A percentile compares a stretch with the other conserved stretches of the same genome.
phyloP scores from a whole-genome alignment of 164 flowering plant species.

The Stephania japonica region DNA sequence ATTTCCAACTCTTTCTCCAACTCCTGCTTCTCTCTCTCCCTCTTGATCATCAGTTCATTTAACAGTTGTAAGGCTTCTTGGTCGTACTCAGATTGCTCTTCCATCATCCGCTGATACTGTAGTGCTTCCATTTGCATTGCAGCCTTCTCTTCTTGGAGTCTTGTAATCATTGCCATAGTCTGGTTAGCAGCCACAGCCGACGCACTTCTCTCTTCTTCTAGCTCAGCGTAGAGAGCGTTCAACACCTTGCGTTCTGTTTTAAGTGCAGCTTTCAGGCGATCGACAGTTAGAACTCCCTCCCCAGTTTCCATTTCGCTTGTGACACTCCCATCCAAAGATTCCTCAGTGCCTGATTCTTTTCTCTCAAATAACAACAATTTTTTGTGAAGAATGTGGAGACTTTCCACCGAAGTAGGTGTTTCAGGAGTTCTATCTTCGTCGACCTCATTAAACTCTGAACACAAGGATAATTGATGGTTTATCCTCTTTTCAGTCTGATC shows the following conservation, averaged over 20 bases:
- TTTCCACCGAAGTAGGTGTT: conserved; percentile 45
- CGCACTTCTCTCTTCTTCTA: conserved; percentile 92
- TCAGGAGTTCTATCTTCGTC: conserved; percentile 64
- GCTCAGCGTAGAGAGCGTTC: conserved; percentile 56
- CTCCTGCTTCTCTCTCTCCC: conserved; percentile 81
- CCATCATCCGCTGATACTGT: conserved; percentile 97
- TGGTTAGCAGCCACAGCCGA: conserved; percentile 79
- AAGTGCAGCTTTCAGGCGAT: conserved; percentile 48
- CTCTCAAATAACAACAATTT: conserved; percentile 35
- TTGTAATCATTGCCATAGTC: conserved; percentile 94
- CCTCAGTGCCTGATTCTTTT: conserved; percentile 45
- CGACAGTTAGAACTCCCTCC: conserved; percentile 39
- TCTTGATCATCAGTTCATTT: conserved; percentile 77
- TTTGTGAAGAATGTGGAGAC: conserved; percentile 35
- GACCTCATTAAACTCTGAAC: conserved; percentile 33
- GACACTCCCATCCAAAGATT: conserved; percentile 62
- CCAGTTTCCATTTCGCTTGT: conserved; percentile 46
- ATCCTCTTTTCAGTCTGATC: conserved; percentile 19
- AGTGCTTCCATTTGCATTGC: conserved; percentile 89
- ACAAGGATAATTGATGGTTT: conserved; percentile 18
- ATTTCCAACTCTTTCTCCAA: conserved; percentile 60
- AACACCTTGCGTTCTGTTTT: conserved; percentile 54
- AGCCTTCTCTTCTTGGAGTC: conserved; percentile 95
- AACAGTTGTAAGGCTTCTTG: conserved; percentile 79
- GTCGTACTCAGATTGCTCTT: conserved; percentile 89